A percentile compares a stretch with the other conserved stretches of the same genome.
Conservation (phyloP, 257 asterid genomes). For the Gentiana macrophylla region DNA sequence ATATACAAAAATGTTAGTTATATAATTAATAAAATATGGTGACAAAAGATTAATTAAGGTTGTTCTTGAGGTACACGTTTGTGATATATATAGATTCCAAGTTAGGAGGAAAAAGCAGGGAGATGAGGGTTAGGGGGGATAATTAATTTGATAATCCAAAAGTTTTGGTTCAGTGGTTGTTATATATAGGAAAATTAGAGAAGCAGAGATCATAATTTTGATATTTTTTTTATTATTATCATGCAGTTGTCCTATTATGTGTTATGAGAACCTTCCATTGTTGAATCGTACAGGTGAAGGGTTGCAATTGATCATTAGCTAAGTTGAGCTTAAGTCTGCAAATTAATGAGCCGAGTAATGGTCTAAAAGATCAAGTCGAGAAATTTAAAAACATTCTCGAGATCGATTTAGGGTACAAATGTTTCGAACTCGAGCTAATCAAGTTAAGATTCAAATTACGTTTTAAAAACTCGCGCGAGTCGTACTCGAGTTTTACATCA, state of each 20-base stretch:
- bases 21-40: slow-evolving; percentile 8
- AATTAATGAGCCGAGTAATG: no score
- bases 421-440: no score
- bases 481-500: no score
- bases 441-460: no score
- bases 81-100: neutral
- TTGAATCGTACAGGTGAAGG: no score
- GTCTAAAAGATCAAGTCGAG: no score
- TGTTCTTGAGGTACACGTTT: slow-evolving; percentile 12
- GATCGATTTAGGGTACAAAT: no score
- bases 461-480: no score
- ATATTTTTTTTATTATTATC: neutral
- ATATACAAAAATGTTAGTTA: neutral
- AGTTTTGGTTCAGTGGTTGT: slow-evolving; percentile 34
- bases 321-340: no score
- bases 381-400: no score
- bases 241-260: neutral
- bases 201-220: slow-evolving; percentile 11
- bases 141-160: slow-evolving; percentile 27
- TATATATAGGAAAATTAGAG: slow-evolving; percentile 3
- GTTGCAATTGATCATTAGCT: no score
- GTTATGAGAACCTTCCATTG: neutral
- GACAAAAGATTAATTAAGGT: neutral
- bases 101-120: slow-evolving; percentile 15
- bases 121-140: slow-evolving; percentile 2